Conservation (phyloP, 2,329 filamentous ascomycete genomes). For the Sporothrix pallida region DNA sequence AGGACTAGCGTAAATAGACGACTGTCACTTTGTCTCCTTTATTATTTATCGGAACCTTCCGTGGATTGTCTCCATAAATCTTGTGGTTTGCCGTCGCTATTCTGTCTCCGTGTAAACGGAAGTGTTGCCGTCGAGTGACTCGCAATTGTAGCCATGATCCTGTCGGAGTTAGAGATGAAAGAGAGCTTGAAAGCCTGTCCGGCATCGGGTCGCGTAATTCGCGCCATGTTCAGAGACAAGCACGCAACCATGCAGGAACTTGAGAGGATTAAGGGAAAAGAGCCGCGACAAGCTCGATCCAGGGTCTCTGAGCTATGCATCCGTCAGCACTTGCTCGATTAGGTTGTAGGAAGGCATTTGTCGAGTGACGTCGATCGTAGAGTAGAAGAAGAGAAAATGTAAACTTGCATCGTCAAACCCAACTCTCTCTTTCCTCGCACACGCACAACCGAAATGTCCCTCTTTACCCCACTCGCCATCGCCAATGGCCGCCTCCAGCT, state of each 20-base stretch:
- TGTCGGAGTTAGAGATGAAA: background rate
- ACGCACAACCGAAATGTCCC: background rate
- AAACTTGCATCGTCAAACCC: background rate
- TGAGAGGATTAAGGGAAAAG: no score
- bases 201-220: conserved; percentile 4
- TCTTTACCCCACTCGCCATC: conserved; percentile 23
- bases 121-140: background rate
- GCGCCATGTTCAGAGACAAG: conserved; percentile 8
- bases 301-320: background rate
- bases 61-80: background rate
- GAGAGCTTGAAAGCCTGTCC: background rate
- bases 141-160: no score
- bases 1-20: conserved; percentile 3
- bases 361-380: background rate
- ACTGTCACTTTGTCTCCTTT: background rate
- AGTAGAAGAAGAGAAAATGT: background rate
- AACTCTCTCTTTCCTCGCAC: no score
- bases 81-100: background rate
- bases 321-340: no score
- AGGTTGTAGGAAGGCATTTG: background rate
- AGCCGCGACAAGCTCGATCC: background rate
- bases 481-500: conserved; percentile 43
- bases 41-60: background rate
- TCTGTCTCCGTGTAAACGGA: background rate
- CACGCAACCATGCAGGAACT: conserved; percentile 14